A percentile compares a stretch with the other conserved stretches of the same genome.
phyloP scores from a whole-genome alignment of 257 asterid genomes.

The Gentiana macrophylla region DNA sequence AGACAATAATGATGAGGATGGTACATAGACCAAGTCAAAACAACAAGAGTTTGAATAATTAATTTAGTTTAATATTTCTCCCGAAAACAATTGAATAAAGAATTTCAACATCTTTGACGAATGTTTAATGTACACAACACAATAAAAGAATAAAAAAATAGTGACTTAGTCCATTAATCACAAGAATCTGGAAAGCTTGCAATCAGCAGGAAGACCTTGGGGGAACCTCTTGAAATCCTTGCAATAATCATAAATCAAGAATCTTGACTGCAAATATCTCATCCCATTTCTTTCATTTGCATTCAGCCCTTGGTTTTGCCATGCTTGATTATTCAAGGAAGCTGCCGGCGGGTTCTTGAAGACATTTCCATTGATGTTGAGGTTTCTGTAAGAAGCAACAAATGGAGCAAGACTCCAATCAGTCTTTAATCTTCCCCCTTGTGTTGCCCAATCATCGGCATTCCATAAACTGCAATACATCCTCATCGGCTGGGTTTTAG shows the following conservation, averaged over 20 bases:
- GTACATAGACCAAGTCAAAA: too few species aligned
- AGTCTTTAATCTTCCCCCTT: conserved; percentile 54
- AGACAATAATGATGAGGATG: too few species aligned
- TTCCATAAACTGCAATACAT: conserved; percentile 46
- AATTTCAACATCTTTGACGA: too few species aligned
- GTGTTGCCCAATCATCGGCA: conserved; percentile 64
- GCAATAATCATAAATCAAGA: conserved; percentile 14
- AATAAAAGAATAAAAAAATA: too few species aligned
- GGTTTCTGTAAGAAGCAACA: conserved; percentile 23
- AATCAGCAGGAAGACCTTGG: conserved; percentile 13
- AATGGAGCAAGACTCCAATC: conserved; percentile 60
- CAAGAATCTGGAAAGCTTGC: conserved; percentile 6
- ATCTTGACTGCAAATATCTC: conserved; percentile 6
- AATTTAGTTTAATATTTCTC: too few species aligned
- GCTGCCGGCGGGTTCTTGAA: background rate
- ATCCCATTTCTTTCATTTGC: conserved; percentile 24
- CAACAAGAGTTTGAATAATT: too few species aligned
- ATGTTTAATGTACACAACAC: too few species aligned
- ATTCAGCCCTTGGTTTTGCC: conserved; percentile 41
- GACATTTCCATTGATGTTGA: conserved; percentile 19
- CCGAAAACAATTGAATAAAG: too few species aligned
- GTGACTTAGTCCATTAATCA: background rate
- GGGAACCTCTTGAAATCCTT: conserved; percentile 7
- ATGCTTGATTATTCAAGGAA: conserved; percentile 11
- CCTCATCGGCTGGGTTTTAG: conserved; percentile 42